Evolutionary conservation across 371 early-diverging fungal genomes (phyloP), one percentile per base, ranked within the genome.

Genomic region (Rhizopus stolonifer): DNA sequence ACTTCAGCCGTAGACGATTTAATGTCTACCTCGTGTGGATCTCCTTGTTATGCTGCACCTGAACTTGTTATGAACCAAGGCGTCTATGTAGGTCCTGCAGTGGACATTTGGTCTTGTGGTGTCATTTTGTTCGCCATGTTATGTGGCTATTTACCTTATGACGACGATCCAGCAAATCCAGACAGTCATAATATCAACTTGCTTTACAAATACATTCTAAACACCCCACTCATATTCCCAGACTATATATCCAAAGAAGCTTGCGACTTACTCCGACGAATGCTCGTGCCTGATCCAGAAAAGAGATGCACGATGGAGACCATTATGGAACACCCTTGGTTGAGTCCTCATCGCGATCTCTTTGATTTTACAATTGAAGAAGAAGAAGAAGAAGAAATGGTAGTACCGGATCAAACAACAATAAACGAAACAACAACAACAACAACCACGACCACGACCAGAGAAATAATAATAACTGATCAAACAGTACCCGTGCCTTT

Each of bases 21-120:
- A 45, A 87, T 96, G 87, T 79, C 88, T 7, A 95, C 98, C 3
- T 90, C 90, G 4, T 98, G 99, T 69, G 99, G 99, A 9, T 93
- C 94, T 21, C 99, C 99, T 5, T 97, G 97, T 74, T 99, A 98
- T 71, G 98, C 99, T 3, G 96, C 99, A 3, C 99, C 99, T 1
- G 99, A 99, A 69, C 81, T 99, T 24, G 99, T 98, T 26, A 89
- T 97, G 52, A 91, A 89, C 50, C 95, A 97, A 54, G 94, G 94
- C 11, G 76, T 92, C 25, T 99, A 99, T 67, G 94, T 92, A 2
- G 99, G 99, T 14, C 93, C 97, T 10, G 94, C 95, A 6, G 98
- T 95, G 0, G 99, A 98, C 70, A 88, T 96, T 45, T 98, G 97
- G 97, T 89, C 90, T 42, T 92, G 92, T 58, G 96, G 97, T 31